Evolutionary conservation across 2,329 filamentous ascomycete genomes (phyloP), one percentile per base, ranked within the genome.

Genomic region (Exophiala bonariae): DNA sequence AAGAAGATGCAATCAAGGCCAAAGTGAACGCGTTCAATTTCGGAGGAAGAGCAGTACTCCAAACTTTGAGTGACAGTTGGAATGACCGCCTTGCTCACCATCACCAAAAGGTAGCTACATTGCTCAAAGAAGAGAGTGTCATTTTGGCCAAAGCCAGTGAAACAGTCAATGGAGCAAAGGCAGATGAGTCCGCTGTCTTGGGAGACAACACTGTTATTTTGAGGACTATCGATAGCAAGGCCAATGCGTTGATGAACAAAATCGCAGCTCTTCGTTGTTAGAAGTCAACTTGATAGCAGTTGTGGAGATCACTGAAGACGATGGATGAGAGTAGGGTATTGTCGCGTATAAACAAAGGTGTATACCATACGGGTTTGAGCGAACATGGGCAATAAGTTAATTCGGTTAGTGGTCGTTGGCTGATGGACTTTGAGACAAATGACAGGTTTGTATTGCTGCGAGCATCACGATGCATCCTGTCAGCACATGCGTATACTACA

Each of bases 21-120:
- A 51, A 47, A 18, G 41, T 51, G 3, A 34, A 45, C 10, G 20
- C 47, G 31, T 46, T 43, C 17, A 23, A 22, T 14, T 31, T 41
- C 11, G 48, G 52, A 23, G 48, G 48, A 1, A 36, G 37, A n/a
- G 32, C 28, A 18, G 37, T 54, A 22, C 23, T 51, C 6, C 40
- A 44, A 19, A 51, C 52, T 11, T 22, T 54, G 45, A 47, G 44
- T 7, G 48, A 44, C 16, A 49, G 41, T 18, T 54, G 52, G 52
- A 48, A 44, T 30, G 44, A 54, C 4, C 48, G 52, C 19, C 38
- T 54, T 17, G 44, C 17, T 5, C 48, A 54, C 22, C 47, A 51
- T 31, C 38, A 46, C 10, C 36, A 23, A 17, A 47, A 41, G 22
- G 16, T 54, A 5, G n/a, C 10, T 6, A 28, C 41, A 4, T 28